Conservation (phyloP, 352 stramenopile species). For the Globisporangium mamillatum region DNA sequence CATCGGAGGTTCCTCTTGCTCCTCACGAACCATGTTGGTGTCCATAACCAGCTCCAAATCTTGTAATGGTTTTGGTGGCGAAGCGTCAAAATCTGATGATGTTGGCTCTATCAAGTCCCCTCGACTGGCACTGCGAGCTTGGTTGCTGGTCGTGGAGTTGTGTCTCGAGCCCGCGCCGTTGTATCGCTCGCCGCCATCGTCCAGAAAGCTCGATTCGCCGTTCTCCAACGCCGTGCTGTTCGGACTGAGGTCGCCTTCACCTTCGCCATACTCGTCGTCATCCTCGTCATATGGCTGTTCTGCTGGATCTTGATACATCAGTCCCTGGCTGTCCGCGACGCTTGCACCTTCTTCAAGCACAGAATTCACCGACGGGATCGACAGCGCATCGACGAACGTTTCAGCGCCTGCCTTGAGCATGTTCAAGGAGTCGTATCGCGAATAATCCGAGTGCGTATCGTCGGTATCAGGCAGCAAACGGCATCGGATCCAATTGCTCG, state of each 20-base stretch:
- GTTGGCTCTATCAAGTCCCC: slow-evolving; percentile 31
- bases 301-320: slow-evolving; percentile 24
- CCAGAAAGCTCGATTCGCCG: slow-evolving; percentile 17
- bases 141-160: slow-evolving; percentile 9
- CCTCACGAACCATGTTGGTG: slow-evolving; percentile 23
- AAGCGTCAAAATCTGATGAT: slow-evolving; percentile 18
- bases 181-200: slow-evolving; percentile 15
- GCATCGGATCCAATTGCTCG: slow-evolving; percentile 84
- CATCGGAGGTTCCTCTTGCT: slow-evolving; percentile 14
- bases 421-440: slow-evolving; percentile 31
- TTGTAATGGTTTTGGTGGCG: slow-evolving; percentile 13
- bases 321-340: not conserved
- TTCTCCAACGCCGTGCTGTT: slow-evolving; percentile 7
- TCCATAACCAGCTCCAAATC: slow-evolving; percentile 22
- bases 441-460: slow-evolving; percentile 52
- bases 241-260: slow-evolving; percentile 7
- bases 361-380: slow-evolving; percentile 13
- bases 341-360: slow-evolving; percentile 20
- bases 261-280: slow-evolving; percentile 38
- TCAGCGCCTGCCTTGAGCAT: slow-evolving; percentile 22
- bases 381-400: slow-evolving; percentile 16
- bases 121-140: slow-evolving; percentile 28
- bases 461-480: slow-evolving; percentile 78
- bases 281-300: slow-evolving; percentile 36
- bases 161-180: slow-evolving; percentile 1